These are phyloP conservation scores for Silene coronaria DNA, from an alignment of 179 eudicot species.

Conservation along the genomic window DNA sequence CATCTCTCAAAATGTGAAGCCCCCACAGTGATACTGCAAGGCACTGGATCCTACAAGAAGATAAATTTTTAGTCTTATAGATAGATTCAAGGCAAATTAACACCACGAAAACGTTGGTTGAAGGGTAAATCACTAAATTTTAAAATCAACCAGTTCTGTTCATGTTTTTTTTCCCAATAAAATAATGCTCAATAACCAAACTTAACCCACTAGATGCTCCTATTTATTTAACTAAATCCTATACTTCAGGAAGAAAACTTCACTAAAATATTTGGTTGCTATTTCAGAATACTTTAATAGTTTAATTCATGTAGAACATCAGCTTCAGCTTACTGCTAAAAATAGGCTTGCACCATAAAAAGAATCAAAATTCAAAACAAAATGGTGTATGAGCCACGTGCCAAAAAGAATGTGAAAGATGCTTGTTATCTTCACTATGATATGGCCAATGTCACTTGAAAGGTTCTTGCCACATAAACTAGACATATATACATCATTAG, in stretches of 20 bases:
- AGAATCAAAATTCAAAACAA: background rate
- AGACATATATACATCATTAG: background rate
- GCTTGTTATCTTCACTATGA: background rate
- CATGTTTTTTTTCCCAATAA: background rate
- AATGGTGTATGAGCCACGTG: background rate
- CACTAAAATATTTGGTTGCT: background rate
- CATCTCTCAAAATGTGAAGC: conserved; percentile 93
- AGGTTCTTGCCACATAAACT: background rate
- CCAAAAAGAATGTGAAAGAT: background rate
- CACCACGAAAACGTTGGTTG: background rate
- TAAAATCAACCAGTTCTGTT: background rate
- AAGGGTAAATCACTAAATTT: background rate
- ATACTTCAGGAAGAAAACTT: background rate
- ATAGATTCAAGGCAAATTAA: background rate
- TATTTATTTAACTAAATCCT: background rate
- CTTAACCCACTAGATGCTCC: background rate
- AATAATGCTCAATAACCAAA: background rate
- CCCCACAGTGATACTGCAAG: conserved; percentile 87
- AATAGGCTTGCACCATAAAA: background rate
- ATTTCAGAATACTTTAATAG: background rate
- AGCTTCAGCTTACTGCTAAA: background rate
- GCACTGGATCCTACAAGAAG: conserved; percentile 70
- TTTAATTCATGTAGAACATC: background rate
- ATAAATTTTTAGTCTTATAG: background rate
- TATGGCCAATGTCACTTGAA: background rate